Percentiles rank a stretch among this genome's conserved stretches.
These are phyloP conservation scores for Drechmeria coniospora DNA, from an alignment of 2,329 filamentous ascomycete genomes.

Conservation along the genomic window DNA sequence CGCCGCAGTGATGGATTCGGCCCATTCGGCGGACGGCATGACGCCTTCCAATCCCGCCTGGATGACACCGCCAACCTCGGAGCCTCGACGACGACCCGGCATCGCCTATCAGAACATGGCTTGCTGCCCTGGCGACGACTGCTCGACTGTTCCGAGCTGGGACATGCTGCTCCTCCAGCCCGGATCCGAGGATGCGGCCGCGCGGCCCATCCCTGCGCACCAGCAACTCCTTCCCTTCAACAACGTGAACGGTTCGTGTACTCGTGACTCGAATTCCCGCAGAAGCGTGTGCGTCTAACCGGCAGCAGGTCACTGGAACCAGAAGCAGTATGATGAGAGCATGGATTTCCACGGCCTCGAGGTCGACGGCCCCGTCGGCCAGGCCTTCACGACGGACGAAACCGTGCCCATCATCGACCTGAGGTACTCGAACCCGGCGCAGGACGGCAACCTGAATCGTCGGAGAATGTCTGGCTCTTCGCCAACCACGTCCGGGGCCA, in stretches of 20 bases:
- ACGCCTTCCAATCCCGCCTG: conserved; percentile 31
- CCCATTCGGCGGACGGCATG: conserved; percentile 30
- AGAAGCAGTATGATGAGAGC: conserved; percentile 41
- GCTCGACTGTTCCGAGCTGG: conserved; percentile 37
- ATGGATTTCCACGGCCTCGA: conserved; percentile 41
- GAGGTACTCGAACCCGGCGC: conserved; percentile 30
- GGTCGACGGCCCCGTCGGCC: conserved; percentile 42
- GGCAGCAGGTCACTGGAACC: conserved; percentile 25
- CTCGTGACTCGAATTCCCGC: too few species aligned
- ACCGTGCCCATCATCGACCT: conserved; percentile 47
- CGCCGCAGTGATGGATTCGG: conserved; percentile 27
- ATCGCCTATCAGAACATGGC: conserved; percentile 48
- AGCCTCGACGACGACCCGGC: conserved; percentile 36
- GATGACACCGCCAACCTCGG: conserved; percentile 35
- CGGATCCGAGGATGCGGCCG: conserved; percentile 34
- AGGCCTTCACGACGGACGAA: conserved; percentile 48
- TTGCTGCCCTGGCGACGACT: conserved; percentile 40
- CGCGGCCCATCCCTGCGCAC: conserved; percentile 40
- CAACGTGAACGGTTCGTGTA: too few species aligned
- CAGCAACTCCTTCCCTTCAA: conserved; percentile 22
- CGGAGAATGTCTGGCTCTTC: conserved; percentile 58
- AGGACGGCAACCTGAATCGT: conserved; percentile 39
- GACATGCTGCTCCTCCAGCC: conserved; percentile 38
- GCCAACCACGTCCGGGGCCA: conserved; percentile 48
- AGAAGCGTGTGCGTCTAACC: too few species aligned